Conservation (phyloP, 768 basidiomycete genomes). For the Boletales sp. region DNA sequence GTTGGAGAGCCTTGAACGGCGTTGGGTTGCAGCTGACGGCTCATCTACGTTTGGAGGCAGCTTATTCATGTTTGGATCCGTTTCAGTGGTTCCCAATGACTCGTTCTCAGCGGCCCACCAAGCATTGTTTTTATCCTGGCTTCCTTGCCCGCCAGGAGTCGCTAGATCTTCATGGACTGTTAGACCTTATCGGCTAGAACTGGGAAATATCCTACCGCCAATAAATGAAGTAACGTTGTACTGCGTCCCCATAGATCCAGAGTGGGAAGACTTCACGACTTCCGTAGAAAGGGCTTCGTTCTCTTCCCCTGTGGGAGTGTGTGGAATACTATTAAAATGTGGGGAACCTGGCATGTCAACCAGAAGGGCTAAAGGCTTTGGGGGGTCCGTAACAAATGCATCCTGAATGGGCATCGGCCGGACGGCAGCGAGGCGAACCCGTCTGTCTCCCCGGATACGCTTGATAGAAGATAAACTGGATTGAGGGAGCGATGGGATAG, state of each 20-base stretch:
- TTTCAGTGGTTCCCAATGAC: not conserved
- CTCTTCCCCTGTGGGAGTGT: constrained; percentile 15
- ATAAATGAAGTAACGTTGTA: constrained; percentile 79
- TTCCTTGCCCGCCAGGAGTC: constrained; percentile 19
- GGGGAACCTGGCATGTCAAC: constrained; percentile 19
- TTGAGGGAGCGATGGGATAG: constrained; percentile 17
- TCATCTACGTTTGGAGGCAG: not conserved
- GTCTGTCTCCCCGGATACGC: constrained; percentile 23
- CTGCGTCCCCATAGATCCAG: constrained; percentile 48
- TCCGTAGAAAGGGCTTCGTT: constrained; percentile 8
- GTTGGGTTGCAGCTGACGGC: not conserved
- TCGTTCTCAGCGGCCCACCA: constrained; percentile 4
- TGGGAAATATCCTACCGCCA: constrained; percentile 34
- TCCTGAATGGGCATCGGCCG: constrained; percentile 6
- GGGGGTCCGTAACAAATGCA: constrained; percentile 16
- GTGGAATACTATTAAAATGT: constrained; percentile 13
- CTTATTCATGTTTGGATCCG: not conserved
- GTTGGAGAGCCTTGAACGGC: not conserved
- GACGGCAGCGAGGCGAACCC: constrained; percentile 12
- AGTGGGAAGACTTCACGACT: constrained; percentile 19
- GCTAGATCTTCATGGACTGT: constrained; percentile 31
- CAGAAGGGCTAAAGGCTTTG: constrained; percentile 22
- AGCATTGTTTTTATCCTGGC: not conserved
- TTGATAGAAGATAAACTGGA: constrained; percentile 7
- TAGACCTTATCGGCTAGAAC: not conserved